Evolutionary conservation across 139 green algal species (phyloP), one percentile per base, ranked within the genome.

Genomic region (Chlorella sp.): DNA sequence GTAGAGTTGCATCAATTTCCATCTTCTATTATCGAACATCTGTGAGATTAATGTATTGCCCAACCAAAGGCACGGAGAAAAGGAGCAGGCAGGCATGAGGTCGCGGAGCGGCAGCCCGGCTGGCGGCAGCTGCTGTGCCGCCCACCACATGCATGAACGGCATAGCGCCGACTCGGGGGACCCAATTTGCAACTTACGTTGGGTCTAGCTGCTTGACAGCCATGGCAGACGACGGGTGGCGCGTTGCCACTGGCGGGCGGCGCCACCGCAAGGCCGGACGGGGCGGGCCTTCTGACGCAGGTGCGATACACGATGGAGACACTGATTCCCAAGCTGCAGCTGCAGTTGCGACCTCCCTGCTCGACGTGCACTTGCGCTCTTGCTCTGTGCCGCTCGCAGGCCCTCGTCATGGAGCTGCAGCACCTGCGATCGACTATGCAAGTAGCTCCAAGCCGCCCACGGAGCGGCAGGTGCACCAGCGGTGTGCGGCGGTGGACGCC

Each of bases 141-240:
- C 16, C 51, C 9, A 8, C 51, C 14, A 16, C 51, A 60, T 60
- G 51, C 51, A 60, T 60, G 51, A 16, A 16, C 51, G 51, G 16
- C 51, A 8, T 54, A 11, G 46, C 46, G 46, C 46, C 11, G 46
- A 8, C 11, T 60, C 51, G 51, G 24, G 46, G n/a, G n/a, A n/a
- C n/a, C n/a, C 51, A 16, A 60, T 60, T 16, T 60, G 51, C 16
- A 60, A 26, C 51, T 26, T 26, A 3, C 16, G 24, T 34, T 70
- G 34, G 32, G 56, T 24, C 3, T 65, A 20, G 6, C 7, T 70
- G 30, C 30, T 70, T 22, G 34, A 0, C 0, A 22, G 17, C n/a
- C 30, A 40, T 60, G 38, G 28, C 28, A 24, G 65, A 76, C 22
- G 80, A 46, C 22, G 80, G 68, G 38, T 84, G 80, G 80, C 80